Conservation (phyloP, 148 eudicot species). For the Agrostemma githago region DNA sequence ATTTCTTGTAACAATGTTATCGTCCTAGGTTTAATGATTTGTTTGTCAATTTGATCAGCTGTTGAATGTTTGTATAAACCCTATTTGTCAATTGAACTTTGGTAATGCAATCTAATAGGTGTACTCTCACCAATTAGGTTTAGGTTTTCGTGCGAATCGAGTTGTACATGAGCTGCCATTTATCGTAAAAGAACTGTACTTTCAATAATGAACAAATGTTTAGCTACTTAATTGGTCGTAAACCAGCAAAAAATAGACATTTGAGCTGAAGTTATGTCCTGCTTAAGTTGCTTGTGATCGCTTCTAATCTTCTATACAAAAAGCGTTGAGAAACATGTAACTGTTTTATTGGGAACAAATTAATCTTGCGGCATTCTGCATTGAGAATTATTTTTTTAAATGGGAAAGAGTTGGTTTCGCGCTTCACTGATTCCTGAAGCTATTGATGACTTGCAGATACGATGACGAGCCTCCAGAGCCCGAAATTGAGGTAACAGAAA, state of each 20-base stretch:
- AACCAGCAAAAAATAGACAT: too few relatives aligned
- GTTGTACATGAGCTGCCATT: not conserved
- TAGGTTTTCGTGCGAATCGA: not conserved
- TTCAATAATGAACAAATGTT: not conserved
- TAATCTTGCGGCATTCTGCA: too few relatives aligned
- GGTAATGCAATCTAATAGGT: not conserved
- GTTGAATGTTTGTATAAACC: not conserved
- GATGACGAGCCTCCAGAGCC: slow-evolving; percentile 56
- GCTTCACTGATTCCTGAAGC: not conserved
- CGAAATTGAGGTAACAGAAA: slow-evolving; percentile 30
- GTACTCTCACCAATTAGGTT: too few relatives aligned
- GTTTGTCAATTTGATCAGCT: not conserved
- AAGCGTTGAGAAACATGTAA: too few relatives aligned
- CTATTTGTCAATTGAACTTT: not conserved
- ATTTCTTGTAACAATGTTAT: not conserved
- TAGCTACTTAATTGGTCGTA: not conserved
- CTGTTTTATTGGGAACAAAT: too few relatives aligned
- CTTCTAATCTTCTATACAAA: too few relatives aligned
- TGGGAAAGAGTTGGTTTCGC: not conserved
- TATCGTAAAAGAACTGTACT: not conserved
- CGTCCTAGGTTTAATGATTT: not conserved
- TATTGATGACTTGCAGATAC: slow-evolving; percentile 29
- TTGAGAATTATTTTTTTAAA: not conserved
- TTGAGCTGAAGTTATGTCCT: not conserved
- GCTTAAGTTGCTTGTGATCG: not conserved